Evolutionary conservation across 345 rosid genomes (phyloP), one percentile per base, ranked within the genome.

Genomic region (Turritis glabra): DNA sequence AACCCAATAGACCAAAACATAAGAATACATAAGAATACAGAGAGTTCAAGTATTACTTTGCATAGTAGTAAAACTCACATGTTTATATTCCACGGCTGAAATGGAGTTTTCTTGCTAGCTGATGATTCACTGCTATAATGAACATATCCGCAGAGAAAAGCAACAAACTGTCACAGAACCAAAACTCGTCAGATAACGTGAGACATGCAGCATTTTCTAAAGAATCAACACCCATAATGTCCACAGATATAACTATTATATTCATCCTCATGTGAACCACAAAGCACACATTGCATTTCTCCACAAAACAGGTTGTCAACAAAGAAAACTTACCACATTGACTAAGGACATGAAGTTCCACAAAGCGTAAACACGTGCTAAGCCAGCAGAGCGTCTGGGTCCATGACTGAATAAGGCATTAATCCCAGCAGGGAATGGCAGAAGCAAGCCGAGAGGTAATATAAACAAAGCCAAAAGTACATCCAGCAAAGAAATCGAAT

Each of bases 371-470:
- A 90, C 85, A 71, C 99, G 98, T 17, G 99, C 93, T 46, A 95
- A 89, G 54, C 98, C 97, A 66, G 97, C 89, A 69, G 99, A 95
- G 67, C 94, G 99, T 76, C 99, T 87, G 11, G 97, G 97, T 69
- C 98, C 98, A 77, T 92, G 94, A 75, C 97, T 96, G 80, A 96
- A 96, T 70, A 96, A 81, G 78, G 99, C 99, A 85, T 92, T 96
- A 77, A 96, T 96, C 71, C 99, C 99, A 71, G 95, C 98, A 72
- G 98, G 98, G 80, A 96, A 96, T 3, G 99, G 98, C 65, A 96
- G 86, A 73, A 96, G 93, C 72, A 96, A 83, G 67, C 96, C 98
- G 22, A 96, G 86, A 48, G 99, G 99, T 74, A 92, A 75, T 79
- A 96, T 87, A 76, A 89, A 86, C 85, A 90, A 80, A 75, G 86